A percentile compares a stretch with the other conserved stretches of the same genome.
Conservation (phyloP, 192 early-diverging fungal genomes). For the Coemansia nantahalensis region DNA sequence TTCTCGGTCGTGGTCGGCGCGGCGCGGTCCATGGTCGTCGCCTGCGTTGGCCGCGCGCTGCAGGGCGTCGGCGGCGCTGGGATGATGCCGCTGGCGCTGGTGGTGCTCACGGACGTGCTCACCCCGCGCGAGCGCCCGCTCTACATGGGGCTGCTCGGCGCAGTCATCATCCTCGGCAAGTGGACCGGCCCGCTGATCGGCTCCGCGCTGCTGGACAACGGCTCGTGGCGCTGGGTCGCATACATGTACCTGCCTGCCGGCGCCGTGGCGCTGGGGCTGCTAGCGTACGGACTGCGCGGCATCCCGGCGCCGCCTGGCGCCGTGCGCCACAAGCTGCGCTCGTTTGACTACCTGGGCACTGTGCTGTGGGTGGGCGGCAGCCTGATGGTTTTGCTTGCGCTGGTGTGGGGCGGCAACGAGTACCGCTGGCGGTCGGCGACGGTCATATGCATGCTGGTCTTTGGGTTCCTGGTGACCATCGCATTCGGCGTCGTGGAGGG, state of each 20-base stretch:
- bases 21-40: slow-evolving; percentile 34
- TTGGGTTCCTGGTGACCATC: slow-evolving; percentile 32
- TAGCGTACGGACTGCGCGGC: slow-evolving; percentile 60
- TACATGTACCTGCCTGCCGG: slow-evolving; percentile 78
- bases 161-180: slow-evolving; percentile 59
- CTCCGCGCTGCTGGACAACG: slow-evolving; percentile 60
- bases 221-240: slow-evolving; percentile 68
- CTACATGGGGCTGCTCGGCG: slow-evolving; percentile 64
- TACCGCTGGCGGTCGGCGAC: slow-evolving; percentile 54
- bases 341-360: slow-evolving; percentile 60
- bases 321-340: slow-evolving; percentile 33
- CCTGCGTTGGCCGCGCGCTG: slow-evolving; percentile 69
- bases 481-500: slow-evolving; percentile 59
- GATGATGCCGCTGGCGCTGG: slow-evolving; percentile 62
- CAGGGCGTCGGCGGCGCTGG: slow-evolving; percentile 71
- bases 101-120: slow-evolving; percentile 76
- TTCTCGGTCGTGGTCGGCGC: slow-evolving; percentile 51
- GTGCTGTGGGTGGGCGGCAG: slow-evolving; percentile 53
- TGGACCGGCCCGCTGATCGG: slow-evolving; percentile 72
- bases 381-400: slow-evolving; percentile 54
- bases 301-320: slow-evolving; percentile 46
- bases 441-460: slow-evolving; percentile 52
- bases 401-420: slow-evolving; percentile 62
- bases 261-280: slow-evolving; percentile 50
- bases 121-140: slow-evolving; percentile 64